Evolutionary conservation across 305 asterid species (phyloP).

Genomic region (Fraxinus angustifolia): DNA sequence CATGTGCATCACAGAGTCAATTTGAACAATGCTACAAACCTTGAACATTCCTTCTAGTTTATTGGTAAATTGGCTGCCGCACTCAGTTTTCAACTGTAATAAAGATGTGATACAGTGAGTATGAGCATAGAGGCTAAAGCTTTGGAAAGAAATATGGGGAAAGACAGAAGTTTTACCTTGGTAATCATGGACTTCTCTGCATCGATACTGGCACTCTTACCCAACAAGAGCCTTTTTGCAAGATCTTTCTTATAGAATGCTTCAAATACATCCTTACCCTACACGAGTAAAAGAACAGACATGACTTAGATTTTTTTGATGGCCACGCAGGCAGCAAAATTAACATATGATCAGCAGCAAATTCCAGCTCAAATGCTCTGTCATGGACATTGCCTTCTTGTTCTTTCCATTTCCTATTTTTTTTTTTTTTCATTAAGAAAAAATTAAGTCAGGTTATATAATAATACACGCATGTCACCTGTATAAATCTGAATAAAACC

Average conservation of each 20-base stretch:
- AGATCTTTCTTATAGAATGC: slow-evolving; percentile 62
- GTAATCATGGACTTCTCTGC: slow-evolving; percentile 80
- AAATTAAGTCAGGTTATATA: slow-evolving; percentile 17
- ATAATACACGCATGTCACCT: slow-evolving; percentile 38
- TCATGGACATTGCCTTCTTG: neutral
- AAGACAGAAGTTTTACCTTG: slow-evolving; percentile 31
- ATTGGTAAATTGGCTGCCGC: slow-evolving; percentile 97
- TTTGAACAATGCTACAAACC: slow-evolving; percentile 39
- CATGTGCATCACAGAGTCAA: neutral
- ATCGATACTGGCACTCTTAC: slow-evolving; percentile 74
- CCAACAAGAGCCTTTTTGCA: slow-evolving; percentile 65
- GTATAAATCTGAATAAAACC: slow-evolving; percentile 89
- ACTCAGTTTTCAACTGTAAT: slow-evolving; percentile 89
- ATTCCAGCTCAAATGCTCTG: neutral
- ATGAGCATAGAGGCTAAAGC: neutral
- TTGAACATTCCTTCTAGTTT: slow-evolving; percentile 99
- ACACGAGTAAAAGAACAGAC: slow-evolving; percentile 4
- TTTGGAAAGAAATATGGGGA: neutral
- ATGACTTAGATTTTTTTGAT: neutral
- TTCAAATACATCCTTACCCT: slow-evolving; percentile 59
- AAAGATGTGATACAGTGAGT: slow-evolving; percentile 5
- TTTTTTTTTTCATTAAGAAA: neutral
- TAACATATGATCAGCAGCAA: neutral
- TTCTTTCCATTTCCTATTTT: neutral
- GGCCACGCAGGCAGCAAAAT: neutral